Conservation (phyloP, 352 stramenopile species). For the Salisapilia sapeloensis region DNA sequence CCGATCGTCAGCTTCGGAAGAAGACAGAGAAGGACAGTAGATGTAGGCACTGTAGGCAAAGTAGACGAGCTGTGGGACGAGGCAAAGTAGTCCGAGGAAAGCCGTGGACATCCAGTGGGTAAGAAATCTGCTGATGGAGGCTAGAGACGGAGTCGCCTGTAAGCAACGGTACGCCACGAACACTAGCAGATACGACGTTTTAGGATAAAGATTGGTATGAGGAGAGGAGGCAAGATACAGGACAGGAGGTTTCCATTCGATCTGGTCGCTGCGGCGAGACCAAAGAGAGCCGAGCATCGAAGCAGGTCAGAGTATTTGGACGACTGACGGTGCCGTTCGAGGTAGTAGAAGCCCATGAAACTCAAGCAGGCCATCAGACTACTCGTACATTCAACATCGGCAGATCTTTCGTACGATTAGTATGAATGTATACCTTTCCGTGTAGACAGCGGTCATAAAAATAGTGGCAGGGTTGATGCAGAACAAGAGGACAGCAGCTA, state of each 20-base stretch:
- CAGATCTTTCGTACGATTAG: not conserved
- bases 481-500: constrained; percentile 60
- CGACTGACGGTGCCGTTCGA: constrained; percentile 16
- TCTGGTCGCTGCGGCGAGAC: constrained; percentile 35
- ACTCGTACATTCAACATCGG: not conserved
- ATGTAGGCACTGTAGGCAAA: constrained; percentile 33
- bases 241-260: constrained; percentile 70
- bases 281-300: constrained; percentile 31
- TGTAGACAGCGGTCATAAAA: constrained; percentile 73
- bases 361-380: constrained; percentile 66
- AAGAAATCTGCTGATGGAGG: constrained; percentile 12
- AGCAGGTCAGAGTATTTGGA: constrained; percentile 12
- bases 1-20: constrained; percentile 15
- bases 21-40: constrained; percentile 39
- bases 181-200: constrained; percentile 12
- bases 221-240: constrained; percentile 18
- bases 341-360: constrained; percentile 55
- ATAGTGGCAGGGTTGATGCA: constrained; percentile 56
- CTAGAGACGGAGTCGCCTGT: constrained; percentile 24
- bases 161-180: constrained; percentile 61
- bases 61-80: constrained; percentile 51
- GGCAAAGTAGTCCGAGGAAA: constrained; percentile 28
- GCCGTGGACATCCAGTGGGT: constrained; percentile 42
- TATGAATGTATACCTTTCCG: constrained; percentile 25
- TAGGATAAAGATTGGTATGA: constrained; percentile 3